Evolutionary conservation across 1,139 yeast species (phyloP), one percentile per base, ranked within the genome.

Genomic region (Magnusiomyces paraingens): DNA sequence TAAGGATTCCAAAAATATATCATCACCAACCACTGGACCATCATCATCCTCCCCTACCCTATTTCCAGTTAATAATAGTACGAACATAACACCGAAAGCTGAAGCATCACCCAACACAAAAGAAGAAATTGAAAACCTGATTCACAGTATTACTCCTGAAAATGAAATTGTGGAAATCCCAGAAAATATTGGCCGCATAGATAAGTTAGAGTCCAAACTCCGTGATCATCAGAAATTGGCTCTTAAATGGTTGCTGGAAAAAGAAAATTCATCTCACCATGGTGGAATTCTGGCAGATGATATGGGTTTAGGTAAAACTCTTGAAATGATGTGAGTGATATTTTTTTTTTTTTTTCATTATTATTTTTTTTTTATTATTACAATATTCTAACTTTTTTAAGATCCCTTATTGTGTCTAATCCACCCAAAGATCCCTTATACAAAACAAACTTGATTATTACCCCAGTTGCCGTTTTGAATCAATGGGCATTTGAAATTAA

Each of bases 291-390:
- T 90, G 43, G 96, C 96, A 0, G 97, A 90, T 71, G 96, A 87
- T 71, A 90, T 90, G 97, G 97, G 96, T 38, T 73, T 90, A 38
- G 97, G 96, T 57, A 91, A 90, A 68, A 90, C 97, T 0, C 82
- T 90, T 46, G 97, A 90, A 69, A 80, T 89, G 2, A 74, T 88
- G 48, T 5, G n/a, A n/a, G 40, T 21, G 2, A 11, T 41, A 45
- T 18, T 35, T 49, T 42, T 44, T 48, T 26, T 36, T 36, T 32
- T 15, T 17, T 20, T 40, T 62, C 65, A 35, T 17, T 96, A 93
- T 69, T 86, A 90, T 66, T 18, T 35, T 49, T 42, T 44, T 48
- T 26, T 36, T 36, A 21, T 15, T 17, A 17, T 40, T 5, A 26
- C 4, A 26, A 26, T 8, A 26, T 26, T 5, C 32, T 26, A 26